phyloP scores from a whole-genome alignment of 2,329 filamentous ascomycete genomes.

The Exophiala viscosa region DNA sequence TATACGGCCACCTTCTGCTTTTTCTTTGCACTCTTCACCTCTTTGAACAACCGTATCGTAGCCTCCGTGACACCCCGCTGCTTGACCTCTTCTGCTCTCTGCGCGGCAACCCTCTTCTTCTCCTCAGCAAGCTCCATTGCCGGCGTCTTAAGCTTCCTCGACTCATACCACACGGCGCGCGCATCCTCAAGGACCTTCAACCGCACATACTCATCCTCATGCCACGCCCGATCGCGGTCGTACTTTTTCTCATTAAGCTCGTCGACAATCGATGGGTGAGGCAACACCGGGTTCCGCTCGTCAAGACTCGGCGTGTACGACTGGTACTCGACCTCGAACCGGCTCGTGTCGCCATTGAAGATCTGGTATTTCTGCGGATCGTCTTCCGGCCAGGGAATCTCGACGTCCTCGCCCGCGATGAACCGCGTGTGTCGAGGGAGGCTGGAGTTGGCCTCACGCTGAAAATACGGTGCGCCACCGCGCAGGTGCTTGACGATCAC shows the following conservation, averaged over 20 bases:
- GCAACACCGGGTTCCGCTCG: conserved; percentile 6
- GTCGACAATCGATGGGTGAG: conserved; percentile 12
- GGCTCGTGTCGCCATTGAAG: conserved; percentile 65
- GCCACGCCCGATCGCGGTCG: conserved; percentile 10
- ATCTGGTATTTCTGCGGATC: conserved; percentile 52
- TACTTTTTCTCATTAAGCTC: conserved; percentile 17
- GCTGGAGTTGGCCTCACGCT: conserved; percentile 47
- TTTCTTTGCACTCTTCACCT: background rate
- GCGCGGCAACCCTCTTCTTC: conserved; percentile 4
- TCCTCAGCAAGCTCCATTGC: conserved; percentile 7
- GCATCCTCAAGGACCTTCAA: conserved; percentile 28
- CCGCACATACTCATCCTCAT: conserved; percentile 25
- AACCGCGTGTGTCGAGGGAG: conserved; percentile 46
- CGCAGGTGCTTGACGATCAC: conserved; percentile 71
- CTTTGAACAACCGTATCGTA: conserved; percentile 3
- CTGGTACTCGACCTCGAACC: conserved; percentile 66
- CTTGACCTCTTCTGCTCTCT: conserved; percentile 10
- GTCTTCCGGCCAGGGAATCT: conserved; percentile 71
- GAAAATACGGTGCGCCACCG: conserved; percentile 48
- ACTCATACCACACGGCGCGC: conserved; percentile 22
- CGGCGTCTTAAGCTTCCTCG: conserved; percentile 18
- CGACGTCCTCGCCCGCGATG: conserved; percentile 59
- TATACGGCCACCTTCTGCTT: background rate
- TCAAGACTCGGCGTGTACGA: conserved; percentile 18
- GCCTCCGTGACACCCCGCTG: conserved; percentile 7